Percentiles rank a stretch among this genome's conserved stretches.
These are phyloP conservation scores for Nakazawaea ernobii DNA, from an alignment of 805 yeast genomes.

Conservation along the genomic window DNA sequence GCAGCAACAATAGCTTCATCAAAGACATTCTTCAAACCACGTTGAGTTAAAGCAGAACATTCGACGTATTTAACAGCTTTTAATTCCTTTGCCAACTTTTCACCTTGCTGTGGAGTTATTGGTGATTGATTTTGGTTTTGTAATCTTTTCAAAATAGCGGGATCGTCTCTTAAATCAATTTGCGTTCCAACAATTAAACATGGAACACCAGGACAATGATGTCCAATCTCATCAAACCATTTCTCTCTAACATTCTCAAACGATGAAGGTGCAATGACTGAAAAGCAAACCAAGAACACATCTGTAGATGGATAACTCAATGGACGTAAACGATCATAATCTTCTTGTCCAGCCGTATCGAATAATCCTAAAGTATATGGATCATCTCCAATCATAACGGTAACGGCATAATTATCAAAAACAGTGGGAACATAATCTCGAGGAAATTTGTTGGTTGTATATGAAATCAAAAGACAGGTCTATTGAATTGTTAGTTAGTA, in stretches of 20 bases:
- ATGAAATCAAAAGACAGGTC: constrained; percentile 92
- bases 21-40: constrained; percentile 95
- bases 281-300: constrained; percentile 91
- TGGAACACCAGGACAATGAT: constrained; percentile 96
- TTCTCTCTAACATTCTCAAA: constrained; percentile 97
- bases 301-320: constrained; percentile 96
- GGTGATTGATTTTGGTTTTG: constrained; percentile 88
- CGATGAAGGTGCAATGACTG: constrained; percentile 94
- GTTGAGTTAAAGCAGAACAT: constrained; percentile 95
- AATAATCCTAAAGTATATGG: constrained; percentile 96
- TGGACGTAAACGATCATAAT: constrained; percentile 95
- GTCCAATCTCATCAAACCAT: constrained; percentile 97
- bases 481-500: constrained; percentile 16
- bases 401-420: constrained; percentile 90
- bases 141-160: constrained; percentile 81
- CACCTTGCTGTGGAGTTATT: constrained; percentile 82
- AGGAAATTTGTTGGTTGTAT: constrained; percentile 95
- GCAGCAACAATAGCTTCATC: constrained; percentile 99
- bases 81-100: constrained; percentile 85
- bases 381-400: constrained; percentile 95
- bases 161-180: constrained; percentile 90
- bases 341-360: constrained; percentile 99
- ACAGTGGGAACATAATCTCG: constrained; percentile 99
- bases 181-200: constrained; percentile 97
- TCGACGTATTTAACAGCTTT: constrained; percentile 96